phyloP scores from a whole-genome alignment of 1,139 yeast genomes.

The Scheffersomyces lignicola region DNA sequence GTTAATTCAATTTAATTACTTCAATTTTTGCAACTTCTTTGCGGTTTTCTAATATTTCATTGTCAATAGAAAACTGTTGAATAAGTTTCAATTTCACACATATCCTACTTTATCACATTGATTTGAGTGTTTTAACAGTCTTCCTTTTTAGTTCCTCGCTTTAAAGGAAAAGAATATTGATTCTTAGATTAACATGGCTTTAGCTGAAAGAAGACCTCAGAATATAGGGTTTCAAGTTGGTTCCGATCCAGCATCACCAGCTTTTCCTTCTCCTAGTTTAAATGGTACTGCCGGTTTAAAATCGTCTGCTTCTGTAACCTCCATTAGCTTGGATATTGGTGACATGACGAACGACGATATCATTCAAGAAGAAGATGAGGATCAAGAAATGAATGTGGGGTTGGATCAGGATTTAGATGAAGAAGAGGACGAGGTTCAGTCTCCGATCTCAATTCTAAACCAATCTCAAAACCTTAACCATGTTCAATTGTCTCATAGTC shows the following conservation, averaged over 20 bases:
- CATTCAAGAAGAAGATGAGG: constrained; percentile 7
- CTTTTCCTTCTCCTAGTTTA: constrained; percentile 45
- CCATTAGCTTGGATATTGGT: constrained; percentile 1
- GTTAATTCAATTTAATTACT: constrained; percentile 2
- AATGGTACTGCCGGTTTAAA: constrained; percentile 15
- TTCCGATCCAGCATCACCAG: constrained; percentile 44
- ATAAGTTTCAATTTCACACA: not conserved
- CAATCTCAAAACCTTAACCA: constrained; percentile 19
- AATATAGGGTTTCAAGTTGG: constrained; percentile 40
- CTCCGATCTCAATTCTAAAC: constrained; percentile 10
- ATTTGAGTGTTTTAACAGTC: not conserved
- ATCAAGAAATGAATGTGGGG: constrained; percentile 5
- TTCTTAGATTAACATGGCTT: constrained; percentile 46
- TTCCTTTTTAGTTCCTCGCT: not conserved
- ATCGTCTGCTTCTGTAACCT: not conserved
- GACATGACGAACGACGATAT: not conserved
- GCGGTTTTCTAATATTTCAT: constrained; percentile 1
- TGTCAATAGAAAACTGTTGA: not conserved
- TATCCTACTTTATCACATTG: not conserved
- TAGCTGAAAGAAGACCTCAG: constrained; percentile 57
- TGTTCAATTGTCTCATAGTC: constrained; percentile 19
- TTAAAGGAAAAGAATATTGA: constrained; percentile 1
- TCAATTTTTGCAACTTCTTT: not conserved
- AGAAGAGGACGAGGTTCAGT: constrained; percentile 15
- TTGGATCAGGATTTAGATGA: constrained; percentile 10